A percentile compares a stretch with the other conserved stretches of the same genome.
Evolutionary conservation across 139 green algal genomes (phyloP).

Genomic region (Haematococcus sp.): DNA sequence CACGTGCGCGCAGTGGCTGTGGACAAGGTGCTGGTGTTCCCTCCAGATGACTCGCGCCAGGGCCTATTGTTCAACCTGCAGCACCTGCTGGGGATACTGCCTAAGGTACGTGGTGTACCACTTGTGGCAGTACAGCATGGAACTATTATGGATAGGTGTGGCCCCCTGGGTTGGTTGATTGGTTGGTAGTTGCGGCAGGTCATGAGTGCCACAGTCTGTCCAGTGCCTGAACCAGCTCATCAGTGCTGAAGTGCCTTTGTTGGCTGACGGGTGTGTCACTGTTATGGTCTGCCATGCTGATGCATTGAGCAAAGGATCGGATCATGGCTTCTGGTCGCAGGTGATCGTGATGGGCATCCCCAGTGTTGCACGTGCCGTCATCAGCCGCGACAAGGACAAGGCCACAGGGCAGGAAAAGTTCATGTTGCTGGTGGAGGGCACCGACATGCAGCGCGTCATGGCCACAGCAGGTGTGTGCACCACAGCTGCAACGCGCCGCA

Average conservation of each 20-base stretch:
- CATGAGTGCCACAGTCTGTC: too few species aligned
- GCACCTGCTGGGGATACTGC: slow-evolving; percentile 21
- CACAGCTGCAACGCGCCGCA: too few species aligned
- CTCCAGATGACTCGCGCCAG: slow-evolving; percentile 23
- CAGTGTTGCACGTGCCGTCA: slow-evolving; percentile 86
- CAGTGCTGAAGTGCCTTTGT: too few species aligned
- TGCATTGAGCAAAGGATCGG: too few species aligned
- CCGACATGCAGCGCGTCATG: slow-evolving; percentile 50
- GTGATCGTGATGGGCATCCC: slow-evolving; percentile 90
- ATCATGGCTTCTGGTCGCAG: slow-evolving; percentile 9
- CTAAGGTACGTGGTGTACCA: neutral
- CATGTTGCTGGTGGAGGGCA: slow-evolving; percentile 81
- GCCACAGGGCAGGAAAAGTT: slow-evolving; percentile 38
- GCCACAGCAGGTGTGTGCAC: slow-evolving; percentile 19
- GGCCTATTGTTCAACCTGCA: slow-evolving; percentile 53
- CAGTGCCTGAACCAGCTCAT: too few species aligned
- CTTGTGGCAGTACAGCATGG: neutral
- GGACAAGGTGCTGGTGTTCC: slow-evolving; percentile 49
- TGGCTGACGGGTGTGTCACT: too few species aligned
- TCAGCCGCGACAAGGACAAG: slow-evolving; percentile 70
- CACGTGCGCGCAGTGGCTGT: slow-evolving; percentile 44
- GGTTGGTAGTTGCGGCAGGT: too few species aligned
- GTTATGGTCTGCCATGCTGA: too few species aligned
- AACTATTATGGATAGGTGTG: too few species aligned
- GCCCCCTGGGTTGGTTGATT: too few species aligned